These are phyloP conservation scores for Rubia peregrina DNA, from an alignment of 305 asterid genomes.

Conservation along the genomic window DNA sequence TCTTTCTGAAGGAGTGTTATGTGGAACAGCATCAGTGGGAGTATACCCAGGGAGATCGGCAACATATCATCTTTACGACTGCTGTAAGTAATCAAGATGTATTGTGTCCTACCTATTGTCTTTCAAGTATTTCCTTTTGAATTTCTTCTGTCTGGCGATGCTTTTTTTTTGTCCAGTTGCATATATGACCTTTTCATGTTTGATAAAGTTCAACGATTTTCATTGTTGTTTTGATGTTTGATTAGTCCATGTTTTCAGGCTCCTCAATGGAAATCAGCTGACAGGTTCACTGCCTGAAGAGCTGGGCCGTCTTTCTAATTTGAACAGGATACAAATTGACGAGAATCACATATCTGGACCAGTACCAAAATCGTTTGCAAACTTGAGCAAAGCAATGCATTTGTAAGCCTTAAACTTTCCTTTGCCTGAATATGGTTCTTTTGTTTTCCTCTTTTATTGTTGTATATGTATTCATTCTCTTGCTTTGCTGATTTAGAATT, in stretches of 20 bases:
- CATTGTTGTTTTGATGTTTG: slow-evolving; percentile 1
- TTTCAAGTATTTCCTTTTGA: slow-evolving; percentile 3
- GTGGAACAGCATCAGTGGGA: slow-evolving; percentile 84
- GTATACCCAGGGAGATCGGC: slow-evolving; percentile 86
- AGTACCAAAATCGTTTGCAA: slow-evolving; percentile 65
- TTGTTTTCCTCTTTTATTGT: slow-evolving; percentile 11
- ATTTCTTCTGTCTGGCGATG: neutral
- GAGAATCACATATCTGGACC: slow-evolving; percentile 77
- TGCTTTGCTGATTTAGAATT: slow-evolving; percentile 10
- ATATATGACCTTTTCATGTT: neutral
- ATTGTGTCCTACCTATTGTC: slow-evolving; percentile 4
- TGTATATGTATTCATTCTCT: neutral
- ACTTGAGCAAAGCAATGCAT: slow-evolving; percentile 53
- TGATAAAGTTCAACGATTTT: neutral
- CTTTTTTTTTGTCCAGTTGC: neutral
- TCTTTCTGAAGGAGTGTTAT: slow-evolving; percentile 61
- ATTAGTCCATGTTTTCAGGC: slow-evolving; percentile 44
- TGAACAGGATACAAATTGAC: slow-evolving; percentile 85
- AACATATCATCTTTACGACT: slow-evolving; percentile 46
- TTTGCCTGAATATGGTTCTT: slow-evolving; percentile 9
- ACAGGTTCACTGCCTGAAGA: slow-evolving; percentile 86
- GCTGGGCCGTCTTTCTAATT: slow-evolving; percentile 66
- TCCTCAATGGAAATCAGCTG: slow-evolving; percentile 80
- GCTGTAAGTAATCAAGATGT: slow-evolving; percentile 45
- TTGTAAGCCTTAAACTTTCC: slow-evolving; percentile 41